Conservation (phyloP, 176 grass and related monocot species). For the Avena eriantha region DNA sequence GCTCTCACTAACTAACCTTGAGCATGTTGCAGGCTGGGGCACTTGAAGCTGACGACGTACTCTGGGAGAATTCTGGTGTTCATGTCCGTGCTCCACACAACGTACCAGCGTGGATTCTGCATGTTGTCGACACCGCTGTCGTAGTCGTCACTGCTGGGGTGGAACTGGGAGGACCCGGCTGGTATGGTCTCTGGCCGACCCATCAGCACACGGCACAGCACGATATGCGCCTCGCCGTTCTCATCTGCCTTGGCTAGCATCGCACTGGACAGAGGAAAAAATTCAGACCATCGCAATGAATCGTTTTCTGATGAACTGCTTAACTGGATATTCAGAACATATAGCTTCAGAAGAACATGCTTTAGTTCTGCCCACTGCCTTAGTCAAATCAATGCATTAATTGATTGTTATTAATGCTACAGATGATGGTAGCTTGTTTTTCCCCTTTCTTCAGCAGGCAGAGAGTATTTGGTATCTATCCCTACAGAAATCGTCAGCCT, state of each 20-base stretch:
- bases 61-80: conserved; percentile 82
- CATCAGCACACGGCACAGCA: conserved; percentile 83
- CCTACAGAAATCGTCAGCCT: background rate
- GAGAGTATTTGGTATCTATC: background rate
- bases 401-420: background rate
- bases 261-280: conserved; percentile 44
- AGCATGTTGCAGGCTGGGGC: conserved; percentile 38
- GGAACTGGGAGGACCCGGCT: conserved; percentile 56
- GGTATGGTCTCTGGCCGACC: conserved; percentile 64
- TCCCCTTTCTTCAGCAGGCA: background rate
- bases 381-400: background rate
- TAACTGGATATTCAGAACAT: background rate
- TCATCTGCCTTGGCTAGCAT: conserved; percentile 62
- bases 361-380: background rate
- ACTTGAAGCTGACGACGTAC: conserved; percentile 85
- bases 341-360: background rate
- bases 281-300: too few species aligned
- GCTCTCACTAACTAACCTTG: background rate
- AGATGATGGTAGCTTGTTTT: conserved; percentile 3
- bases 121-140: conserved; percentile 79
- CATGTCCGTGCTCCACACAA: conserved; percentile 82
- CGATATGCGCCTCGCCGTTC: conserved; percentile 67
- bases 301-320: background rate
- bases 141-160: conserved; percentile 59
- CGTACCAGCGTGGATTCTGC: conserved; percentile 70